These are phyloP conservation scores for Rutstroemia sp. DNA, from an alignment of 2,329 filamentous ascomycete genomes.

Conservation along the genomic window DNA sequence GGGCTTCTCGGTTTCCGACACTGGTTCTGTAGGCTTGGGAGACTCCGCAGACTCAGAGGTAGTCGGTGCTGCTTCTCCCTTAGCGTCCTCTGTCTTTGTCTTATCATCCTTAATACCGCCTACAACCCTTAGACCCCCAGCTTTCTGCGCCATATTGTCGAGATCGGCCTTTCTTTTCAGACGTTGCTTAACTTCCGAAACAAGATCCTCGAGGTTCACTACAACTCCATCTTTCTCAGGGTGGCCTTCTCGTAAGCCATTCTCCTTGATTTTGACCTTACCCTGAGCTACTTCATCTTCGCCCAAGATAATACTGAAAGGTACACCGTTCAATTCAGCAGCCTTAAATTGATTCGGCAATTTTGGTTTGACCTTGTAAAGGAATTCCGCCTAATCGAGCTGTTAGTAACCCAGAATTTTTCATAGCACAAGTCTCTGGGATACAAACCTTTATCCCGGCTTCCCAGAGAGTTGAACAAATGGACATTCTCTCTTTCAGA, in stretches of 20 bases:
- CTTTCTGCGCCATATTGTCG: constrained; percentile 23
- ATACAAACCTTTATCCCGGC: constrained; percentile 70
- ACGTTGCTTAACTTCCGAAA: constrained; percentile 52
- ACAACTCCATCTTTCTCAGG: constrained; percentile 84
- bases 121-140: constrained; percentile 27
- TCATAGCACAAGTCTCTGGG: not conserved
- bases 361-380: constrained; percentile 86
- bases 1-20: not conserved
- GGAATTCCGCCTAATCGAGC: constrained; percentile 62
- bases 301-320: constrained; percentile 82
- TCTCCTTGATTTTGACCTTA: constrained; percentile 82
- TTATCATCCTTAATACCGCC: constrained; percentile 22
- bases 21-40: not conserved
- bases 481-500: constrained; percentile 74
- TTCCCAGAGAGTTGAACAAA: constrained; percentile 73
- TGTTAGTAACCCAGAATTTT: constrained; percentile 8
- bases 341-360: constrained; percentile 85
- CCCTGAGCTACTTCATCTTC: constrained; percentile 81
- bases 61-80: not conserved
- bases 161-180: constrained; percentile 32
- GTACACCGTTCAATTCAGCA: constrained; percentile 71
- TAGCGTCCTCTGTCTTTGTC: constrained; percentile 7
- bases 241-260: constrained; percentile 72
- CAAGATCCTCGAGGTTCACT: constrained; percentile 57
- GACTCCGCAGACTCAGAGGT: not conserved